Conservation (phyloP, 352 stramenopile genomes). For the Pythium brachiatum region DNA sequence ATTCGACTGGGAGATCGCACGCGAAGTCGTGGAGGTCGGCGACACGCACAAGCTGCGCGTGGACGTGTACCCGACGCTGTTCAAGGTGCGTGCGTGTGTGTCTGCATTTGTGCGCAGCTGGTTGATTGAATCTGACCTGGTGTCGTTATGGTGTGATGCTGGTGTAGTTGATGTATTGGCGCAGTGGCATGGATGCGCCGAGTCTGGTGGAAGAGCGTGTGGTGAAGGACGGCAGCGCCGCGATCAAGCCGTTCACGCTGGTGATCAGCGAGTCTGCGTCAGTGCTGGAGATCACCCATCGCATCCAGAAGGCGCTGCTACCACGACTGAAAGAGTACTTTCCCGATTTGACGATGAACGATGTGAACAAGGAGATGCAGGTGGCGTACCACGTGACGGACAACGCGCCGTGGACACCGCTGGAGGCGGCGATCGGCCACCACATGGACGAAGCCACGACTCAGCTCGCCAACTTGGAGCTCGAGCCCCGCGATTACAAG, state of each 20-base stretch:
- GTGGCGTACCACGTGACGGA: conserved; percentile 50
- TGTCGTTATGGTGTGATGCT: too few species aligned
- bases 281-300: conserved; percentile 41
- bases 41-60: conserved; percentile 41
- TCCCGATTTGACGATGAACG: conserved; percentile 28
- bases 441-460: conserved; percentile 15
- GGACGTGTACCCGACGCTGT: conserved; percentile 68
- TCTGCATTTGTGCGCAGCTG: background rate
- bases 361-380: conserved; percentile 35
- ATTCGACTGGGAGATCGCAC: conserved; percentile 70
- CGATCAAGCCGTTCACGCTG: conserved; percentile 43
- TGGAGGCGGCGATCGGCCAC: conserved; percentile 27
- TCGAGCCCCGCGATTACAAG: conserved; percentile 56
- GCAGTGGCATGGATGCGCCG: conserved; percentile 32
- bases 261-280: conserved; percentile 34
- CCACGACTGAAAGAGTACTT: conserved; percentile 38
- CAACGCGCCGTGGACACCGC: conserved; percentile 36
- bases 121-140: background rate
- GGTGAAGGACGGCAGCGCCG: conserved; percentile 18
- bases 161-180: conserved; percentile 39
- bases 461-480: conserved; percentile 44
- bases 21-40: conserved; percentile 51
- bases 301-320: conserved; percentile 41
- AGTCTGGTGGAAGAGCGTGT: conserved; percentile 26
- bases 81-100: conserved; percentile 37